Evolutionary conservation across 1,284 basidiomycete genomes (phyloP), one percentile per base, ranked within the genome.

Genomic region (Leccinum subatratum): DNA sequence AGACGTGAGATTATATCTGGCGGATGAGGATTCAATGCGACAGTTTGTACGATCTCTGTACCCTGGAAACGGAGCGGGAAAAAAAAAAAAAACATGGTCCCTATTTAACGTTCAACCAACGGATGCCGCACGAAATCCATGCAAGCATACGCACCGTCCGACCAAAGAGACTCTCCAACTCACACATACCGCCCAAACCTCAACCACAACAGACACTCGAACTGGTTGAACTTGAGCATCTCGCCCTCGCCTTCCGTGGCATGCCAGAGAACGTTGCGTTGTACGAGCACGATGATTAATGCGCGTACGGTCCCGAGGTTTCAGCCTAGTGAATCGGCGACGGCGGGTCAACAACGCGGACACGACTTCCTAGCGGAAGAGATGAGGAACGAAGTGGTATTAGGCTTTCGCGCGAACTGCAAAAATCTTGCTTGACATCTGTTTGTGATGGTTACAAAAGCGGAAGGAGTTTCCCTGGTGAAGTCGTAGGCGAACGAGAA

Each of bases 241-340:
- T 94, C 92, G 9, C 85, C 85, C 60, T 89, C 92, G n/a, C 88
- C 87, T 39, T 88, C 86, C 6, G 85, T 85, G 3, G 92, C 88
- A 74, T 94, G 90, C 86, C 93, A 94, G 54, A 96, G 83, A 64
- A 98, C 80, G 76, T 96, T 95, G 78, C 98, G 96, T 78, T 98
- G 96, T 30, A 96, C 85, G 63, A 99, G 86, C 63, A 92, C 86
- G 65, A 98, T 80, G 62, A 98, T 82, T 32, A 89, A 83, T 20
- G 90, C 89, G 64, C 92, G 87, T 30, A 91, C 83, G 2, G 85
- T 86, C 18, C 89, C 9, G 84, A 9, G 88, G 83, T 72, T 87
- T 88, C 51, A 80, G 66, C 25, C 71, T 69, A 9, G 91, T 85
- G 75, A 86, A 87, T 61, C 88, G 82, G 42, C 96, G 87, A 14